These are phyloP conservation scores for Nyssa sinensis DNA, from an alignment of 148 eudicot genomes.

Conservation along the genomic window DNA sequence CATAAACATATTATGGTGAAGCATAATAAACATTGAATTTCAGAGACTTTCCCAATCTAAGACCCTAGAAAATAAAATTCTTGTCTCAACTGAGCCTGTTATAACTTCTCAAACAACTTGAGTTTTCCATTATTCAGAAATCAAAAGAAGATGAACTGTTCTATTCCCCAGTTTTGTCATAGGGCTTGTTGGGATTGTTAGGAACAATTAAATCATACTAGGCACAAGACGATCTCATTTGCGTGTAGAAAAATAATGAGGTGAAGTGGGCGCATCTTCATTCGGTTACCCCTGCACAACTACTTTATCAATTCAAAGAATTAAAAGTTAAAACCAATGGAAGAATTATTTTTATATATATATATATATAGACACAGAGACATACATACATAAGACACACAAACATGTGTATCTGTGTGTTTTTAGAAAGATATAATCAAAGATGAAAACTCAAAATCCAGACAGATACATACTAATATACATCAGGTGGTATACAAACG, in stretches of 20 bases:
- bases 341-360: too few relatives aligned
- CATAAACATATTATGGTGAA: too few relatives aligned
- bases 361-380: too few relatives aligned
- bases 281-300: background rate
- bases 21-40: too few relatives aligned
- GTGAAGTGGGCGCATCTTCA: background rate
- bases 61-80: too few relatives aligned
- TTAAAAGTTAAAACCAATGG: background rate
- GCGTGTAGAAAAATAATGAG: too few relatives aligned
- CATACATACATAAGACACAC: too few relatives aligned
- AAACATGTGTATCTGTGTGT: too few relatives aligned
- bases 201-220: background rate
- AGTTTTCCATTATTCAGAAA: background rate
- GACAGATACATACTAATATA: background rate
- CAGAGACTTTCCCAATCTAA: too few relatives aligned
- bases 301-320: background rate
- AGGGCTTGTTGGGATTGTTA: background rate
- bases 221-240: too few relatives aligned
- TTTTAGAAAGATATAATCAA: background rate
- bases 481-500: too few relatives aligned
- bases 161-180: background rate
- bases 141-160: background rate
- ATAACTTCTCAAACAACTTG: background rate
- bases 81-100: too few relatives aligned
- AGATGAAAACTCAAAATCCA: background rate